Evolutionary conservation across 1,284 basidiomycete species (phyloP), one percentile per base, ranked within the genome.

Genomic region (Boletus sp.): DNA sequence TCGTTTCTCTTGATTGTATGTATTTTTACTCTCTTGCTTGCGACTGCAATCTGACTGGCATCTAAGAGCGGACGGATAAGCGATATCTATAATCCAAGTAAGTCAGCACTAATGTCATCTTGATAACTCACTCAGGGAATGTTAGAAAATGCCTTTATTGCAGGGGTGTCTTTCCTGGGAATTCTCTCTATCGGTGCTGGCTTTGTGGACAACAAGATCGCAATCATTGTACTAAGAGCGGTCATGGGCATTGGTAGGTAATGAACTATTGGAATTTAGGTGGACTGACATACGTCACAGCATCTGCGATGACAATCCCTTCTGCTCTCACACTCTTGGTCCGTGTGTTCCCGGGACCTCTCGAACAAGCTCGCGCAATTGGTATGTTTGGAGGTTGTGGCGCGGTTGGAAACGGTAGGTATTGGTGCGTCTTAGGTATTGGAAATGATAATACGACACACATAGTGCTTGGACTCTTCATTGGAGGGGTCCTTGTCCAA

Each of bases 271-370:
- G 9, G 16, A 33, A 9, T 5, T 35, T 19, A 12, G 9, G 10
- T 6, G 14, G 19, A 20, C 33, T 35, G 12, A 35, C 33, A 20
- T 19, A 17, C 33, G 3, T 35, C 13, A 30, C n/a, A 49, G 48
- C 43, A 4, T 67, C 67, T 12, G 62, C 69, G 3, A 52, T 72
- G 56, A 72, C 69, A 5, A 73, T 76, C 36, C 73, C 74, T 0
- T 74, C 72, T 2, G 66, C 73, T 13, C 17, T 35, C 10, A 19
- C 33, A 13, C 33, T 35, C 17, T 19, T 35, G 13, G 30, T 32
- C 8, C 30, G 30, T 32, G 30, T 32, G 8, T 32, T 32, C 30
- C 30, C 30, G 30, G 30, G 20, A 7, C 33, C 33, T 19, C 33
- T 35, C 33, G 33, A 35, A 35, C 33, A 35, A 19, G 33, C 33